These are phyloP conservation scores for Rubia tinctorum DNA, from an alignment of 305 asterid genomes.

Conservation along the genomic window DNA sequence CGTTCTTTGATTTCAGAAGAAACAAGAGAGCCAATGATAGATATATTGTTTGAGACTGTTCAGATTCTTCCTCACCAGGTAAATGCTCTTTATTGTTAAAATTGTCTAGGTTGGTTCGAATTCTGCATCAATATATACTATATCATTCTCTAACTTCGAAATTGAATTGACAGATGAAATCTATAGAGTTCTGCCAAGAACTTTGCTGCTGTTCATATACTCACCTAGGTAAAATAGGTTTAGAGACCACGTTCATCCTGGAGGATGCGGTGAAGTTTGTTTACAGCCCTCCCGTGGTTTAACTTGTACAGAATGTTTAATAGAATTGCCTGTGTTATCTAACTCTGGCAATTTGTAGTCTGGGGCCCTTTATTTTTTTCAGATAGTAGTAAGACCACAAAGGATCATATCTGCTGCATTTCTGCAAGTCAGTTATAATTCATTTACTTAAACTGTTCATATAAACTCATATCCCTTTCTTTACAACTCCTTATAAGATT, in stretches of 20 bases:
- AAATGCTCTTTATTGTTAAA: not conserved
- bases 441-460: not conserved
- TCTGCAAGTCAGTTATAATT: not conserved
- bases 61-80: conserved; percentile 8
- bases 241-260: not conserved
- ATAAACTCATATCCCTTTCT: not conserved
- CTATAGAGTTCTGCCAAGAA: not conserved
- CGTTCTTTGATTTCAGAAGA: not conserved
- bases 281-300: not conserved
- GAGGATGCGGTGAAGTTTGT: not conserved
- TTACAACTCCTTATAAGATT: not conserved
- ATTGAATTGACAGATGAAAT: conserved; percentile 3
- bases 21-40: not conserved
- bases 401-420: not conserved
- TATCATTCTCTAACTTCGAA: not conserved
- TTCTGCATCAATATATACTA: not conserved
- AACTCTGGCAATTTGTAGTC: not conserved
- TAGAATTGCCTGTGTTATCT: not conserved
- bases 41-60: not conserved
- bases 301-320: conserved; percentile 1
- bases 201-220: not conserved
- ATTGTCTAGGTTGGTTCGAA: not conserved
- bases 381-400: not conserved
- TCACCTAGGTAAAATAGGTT: not conserved
- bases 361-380: not conserved